Percentiles rank a stretch among this genome's conserved stretches.
phyloP scores from a whole-genome alignment of 1,139 yeast species.

The Pichia kudriavzevii region DNA sequence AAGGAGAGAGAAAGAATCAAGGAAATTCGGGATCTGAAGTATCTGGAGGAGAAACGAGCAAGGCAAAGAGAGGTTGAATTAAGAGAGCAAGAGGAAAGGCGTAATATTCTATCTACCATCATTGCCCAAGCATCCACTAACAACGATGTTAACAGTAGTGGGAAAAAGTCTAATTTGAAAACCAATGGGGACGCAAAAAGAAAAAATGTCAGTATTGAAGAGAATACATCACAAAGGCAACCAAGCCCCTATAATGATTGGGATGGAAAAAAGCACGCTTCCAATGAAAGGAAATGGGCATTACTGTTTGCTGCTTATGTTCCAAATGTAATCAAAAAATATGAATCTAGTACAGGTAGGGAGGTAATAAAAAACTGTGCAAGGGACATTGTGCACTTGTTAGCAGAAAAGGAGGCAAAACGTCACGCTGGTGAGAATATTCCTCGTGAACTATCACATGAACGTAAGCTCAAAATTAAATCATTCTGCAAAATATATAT shows the following conservation, averaged over 20 bases:
- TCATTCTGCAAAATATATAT: constrained; percentile 58
- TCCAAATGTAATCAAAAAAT: constrained; percentile 69
- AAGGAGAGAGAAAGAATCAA: constrained; percentile 22
- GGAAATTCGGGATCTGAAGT: constrained; percentile 13
- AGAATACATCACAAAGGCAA: not conserved
- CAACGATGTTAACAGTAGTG: constrained; percentile 1
- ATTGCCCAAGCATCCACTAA: constrained; percentile 26
- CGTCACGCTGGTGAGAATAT: constrained; percentile 31
- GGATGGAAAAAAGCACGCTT: not conserved
- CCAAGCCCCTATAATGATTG: too few relatives aligned
- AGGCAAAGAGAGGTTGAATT: constrained; percentile 19
- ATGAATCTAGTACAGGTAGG: constrained; percentile 59
- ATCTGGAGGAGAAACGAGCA: constrained; percentile 21
- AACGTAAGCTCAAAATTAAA: constrained; percentile 63
- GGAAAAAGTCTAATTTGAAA: constrained; percentile 1
- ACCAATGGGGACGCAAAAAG: constrained; percentile 18
- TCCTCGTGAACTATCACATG: constrained; percentile 52
- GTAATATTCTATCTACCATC: constrained; percentile 21
- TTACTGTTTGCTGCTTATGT: constrained; percentile 63
- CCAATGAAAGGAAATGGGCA: constrained; percentile 42
- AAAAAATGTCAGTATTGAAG: constrained; percentile 11
- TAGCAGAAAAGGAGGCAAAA: constrained; percentile 59
- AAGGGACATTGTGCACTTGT: constrained; percentile 58
- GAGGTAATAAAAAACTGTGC: constrained; percentile 75
- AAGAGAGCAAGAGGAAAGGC: constrained; percentile 19